Evolutionary conservation across 108 stramenopile genomes (phyloP).

Genomic region (Licmophora abbreviata): DNA sequence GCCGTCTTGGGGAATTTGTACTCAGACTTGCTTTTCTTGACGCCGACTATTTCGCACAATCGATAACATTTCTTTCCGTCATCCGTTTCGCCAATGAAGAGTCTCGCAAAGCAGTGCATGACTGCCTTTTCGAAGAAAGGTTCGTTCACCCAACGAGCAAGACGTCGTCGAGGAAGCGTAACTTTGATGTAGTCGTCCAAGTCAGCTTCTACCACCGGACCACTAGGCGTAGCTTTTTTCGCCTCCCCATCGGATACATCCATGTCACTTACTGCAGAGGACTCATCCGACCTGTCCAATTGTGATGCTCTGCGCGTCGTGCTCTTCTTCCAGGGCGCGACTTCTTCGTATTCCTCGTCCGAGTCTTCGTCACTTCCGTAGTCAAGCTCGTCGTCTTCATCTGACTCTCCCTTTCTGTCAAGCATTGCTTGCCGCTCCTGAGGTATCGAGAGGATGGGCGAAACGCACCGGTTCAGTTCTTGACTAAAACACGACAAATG

Average conservation of each 20-base stretch:
- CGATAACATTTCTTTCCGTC: constrained; percentile 76
- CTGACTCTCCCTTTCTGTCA: constrained; percentile 32
- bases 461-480: constrained; percentile 1
- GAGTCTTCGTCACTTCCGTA: constrained; percentile 74
- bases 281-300: constrained; percentile 4
- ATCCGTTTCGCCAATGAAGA: constrained; percentile 73
- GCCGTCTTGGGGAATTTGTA: constrained; percentile 60
- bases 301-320: constrained; percentile 7
- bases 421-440: constrained; percentile 39
- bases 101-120: constrained; percentile 57
- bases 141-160: constrained; percentile 84
- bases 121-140: constrained; percentile 80
- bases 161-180: constrained; percentile 64
- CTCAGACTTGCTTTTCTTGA: constrained; percentile 28
- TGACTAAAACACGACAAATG: not conserved
- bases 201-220: constrained; percentile 44
- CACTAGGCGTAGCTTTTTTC: constrained; percentile 9
- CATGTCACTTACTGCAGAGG: not conserved
- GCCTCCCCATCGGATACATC: constrained; percentile 18
- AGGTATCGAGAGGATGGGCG: too few relatives aligned
- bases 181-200: constrained; percentile 67
- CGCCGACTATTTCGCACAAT: constrained; percentile 67
- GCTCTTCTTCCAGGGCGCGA: constrained; percentile 73
- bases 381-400: constrained; percentile 60
- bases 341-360: constrained; percentile 70